Evolutionary conservation across 441 rosid genomes (phyloP).

Genomic region (Euphorbia schlechtendalii): DNA sequence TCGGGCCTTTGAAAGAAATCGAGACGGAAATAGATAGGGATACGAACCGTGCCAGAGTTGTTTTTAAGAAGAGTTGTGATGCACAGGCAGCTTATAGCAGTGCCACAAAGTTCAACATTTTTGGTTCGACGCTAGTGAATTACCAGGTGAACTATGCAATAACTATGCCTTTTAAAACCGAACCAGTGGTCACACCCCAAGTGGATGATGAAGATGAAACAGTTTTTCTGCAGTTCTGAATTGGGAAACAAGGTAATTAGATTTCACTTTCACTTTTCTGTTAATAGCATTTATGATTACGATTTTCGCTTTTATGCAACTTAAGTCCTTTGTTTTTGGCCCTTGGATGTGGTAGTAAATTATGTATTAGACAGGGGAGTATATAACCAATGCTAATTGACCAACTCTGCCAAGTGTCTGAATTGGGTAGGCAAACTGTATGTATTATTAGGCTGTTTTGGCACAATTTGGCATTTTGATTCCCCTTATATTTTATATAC

Average conservation of each 20-base stretch:
- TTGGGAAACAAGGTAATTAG: background rate
- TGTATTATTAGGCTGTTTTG: too few relatives aligned
- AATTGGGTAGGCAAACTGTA: too few relatives aligned
- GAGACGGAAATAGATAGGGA: slow-evolving; percentile 76
- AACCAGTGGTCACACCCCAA: slow-evolving; percentile 27
- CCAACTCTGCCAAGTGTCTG: too few relatives aligned
- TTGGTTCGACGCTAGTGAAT: slow-evolving; percentile 60
- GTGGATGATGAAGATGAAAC: slow-evolving; percentile 55
- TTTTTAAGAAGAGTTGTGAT: slow-evolving; percentile 67
- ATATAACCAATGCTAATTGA: too few relatives aligned
- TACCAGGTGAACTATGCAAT: slow-evolving; percentile 69
- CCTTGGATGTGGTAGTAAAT: too few relatives aligned
- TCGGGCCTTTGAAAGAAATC: slow-evolving; percentile 76
- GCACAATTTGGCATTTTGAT: too few relatives aligned
- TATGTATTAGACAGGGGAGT: too few relatives aligned
- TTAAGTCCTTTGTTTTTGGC: too few relatives aligned
- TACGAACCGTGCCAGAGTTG: slow-evolving; percentile 79
- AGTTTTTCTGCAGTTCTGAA: slow-evolving; percentile 25
- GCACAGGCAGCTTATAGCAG: slow-evolving; percentile 68
- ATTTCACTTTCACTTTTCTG: background rate
- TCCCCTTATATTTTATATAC: too few relatives aligned
- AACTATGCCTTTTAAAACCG: slow-evolving; percentile 63
- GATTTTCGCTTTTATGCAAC: too few relatives aligned
- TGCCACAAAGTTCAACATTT: slow-evolving; percentile 73
- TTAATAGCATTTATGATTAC: too few relatives aligned